Evolutionary conservation across 345 rosid genomes (phyloP).

Genomic region (Murraya paniculata): DNA sequence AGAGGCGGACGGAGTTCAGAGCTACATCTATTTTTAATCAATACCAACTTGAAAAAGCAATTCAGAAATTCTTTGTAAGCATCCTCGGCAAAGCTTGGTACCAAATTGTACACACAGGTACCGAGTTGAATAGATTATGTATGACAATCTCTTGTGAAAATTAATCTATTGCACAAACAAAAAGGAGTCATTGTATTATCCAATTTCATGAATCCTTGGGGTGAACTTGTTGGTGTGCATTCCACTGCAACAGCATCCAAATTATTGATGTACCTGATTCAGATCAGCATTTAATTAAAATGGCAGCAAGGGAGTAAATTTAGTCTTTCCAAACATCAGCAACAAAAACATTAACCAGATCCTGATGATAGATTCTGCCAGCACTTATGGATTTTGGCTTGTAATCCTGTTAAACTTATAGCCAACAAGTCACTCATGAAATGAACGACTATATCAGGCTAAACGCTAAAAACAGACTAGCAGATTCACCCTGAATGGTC

Average conservation of each 20-base stretch:
- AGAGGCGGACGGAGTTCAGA: not conserved
- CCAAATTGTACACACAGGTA: not conserved
- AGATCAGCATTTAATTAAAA: not conserved
- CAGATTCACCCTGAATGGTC: not conserved
- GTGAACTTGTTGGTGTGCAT: slow-evolving; percentile 37
- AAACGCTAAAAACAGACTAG: not conserved
- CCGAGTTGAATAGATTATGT: not conserved
- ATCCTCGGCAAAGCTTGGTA: not conserved
- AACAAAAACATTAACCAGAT: not conserved
- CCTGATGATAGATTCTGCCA: not conserved
- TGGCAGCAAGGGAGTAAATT: not conserved
- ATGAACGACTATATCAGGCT: not conserved
- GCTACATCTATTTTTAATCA: not conserved
- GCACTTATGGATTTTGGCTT: not conserved
- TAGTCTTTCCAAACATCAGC: not conserved
- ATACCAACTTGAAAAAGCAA: not conserved
- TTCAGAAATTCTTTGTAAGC: not conserved
- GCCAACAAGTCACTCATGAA: too few species aligned
- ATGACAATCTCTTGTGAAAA: not conserved
- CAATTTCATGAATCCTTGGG: slow-evolving; percentile 23
- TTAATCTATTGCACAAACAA: not conserved
- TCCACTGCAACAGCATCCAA: slow-evolving; percentile 92
- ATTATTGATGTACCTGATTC: slow-evolving; percentile 71
- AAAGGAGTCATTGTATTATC: not conserved
- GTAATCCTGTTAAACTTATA: not conserved